Evolutionary conservation across 495 filamentous ascomycete species (phyloP), one percentile per base, ranked within the genome.

Genomic region (Penicillium tannophilum): DNA sequence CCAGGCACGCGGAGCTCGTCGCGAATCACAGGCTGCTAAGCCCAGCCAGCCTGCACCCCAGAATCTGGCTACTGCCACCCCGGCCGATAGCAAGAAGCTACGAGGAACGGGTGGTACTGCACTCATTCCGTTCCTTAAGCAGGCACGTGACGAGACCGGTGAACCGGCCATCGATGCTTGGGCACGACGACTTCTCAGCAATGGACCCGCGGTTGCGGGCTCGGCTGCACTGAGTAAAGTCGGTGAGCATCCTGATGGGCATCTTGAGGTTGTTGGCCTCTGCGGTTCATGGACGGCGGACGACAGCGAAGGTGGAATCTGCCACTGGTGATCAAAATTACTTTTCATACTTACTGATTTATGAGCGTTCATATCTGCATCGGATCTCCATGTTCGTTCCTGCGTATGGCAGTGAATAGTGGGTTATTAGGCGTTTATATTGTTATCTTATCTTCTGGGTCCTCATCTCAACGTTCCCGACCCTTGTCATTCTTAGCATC

Each of bases 111-210:
- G 94, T 20, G 93, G 93, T 8, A 97, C 93, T 0, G 88, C 92
- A 2, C 75, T 98, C 59, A 96, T 97, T 54, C 90, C 92, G 0
- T 98, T 98, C 69, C 77, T 98, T 52, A 96, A 96, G 68, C 93
- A 98, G 71, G 93, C 93, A 3, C 82, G 93, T 4, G 93, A 98
- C 67, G 94, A 99, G 78, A 98, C 93, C 0, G 90, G 91, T 42
- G 94, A 98, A 71, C 90, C 91, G 9, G 90, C 92, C 10, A 86
- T 97, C 23, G 89, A 93, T 62, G 81, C 84, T 3, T 96, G 92
- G 92, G 88, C 90, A 1, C 79, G 81, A 61, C 79, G 89, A 28
- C 78, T 96, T 55, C 84, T 95, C 69, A 90, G 82, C 54, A 84
- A 82, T 51, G 78, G 77, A 0, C 76, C 79, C 1, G 66, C 59